A percentile compares a stretch with the other conserved stretches of the same genome.
These are phyloP conservation scores for Chlamydomonas sphaeroides DNA, from an alignment of 139 green algal genomes.

Conservation along the genomic window DNA sequence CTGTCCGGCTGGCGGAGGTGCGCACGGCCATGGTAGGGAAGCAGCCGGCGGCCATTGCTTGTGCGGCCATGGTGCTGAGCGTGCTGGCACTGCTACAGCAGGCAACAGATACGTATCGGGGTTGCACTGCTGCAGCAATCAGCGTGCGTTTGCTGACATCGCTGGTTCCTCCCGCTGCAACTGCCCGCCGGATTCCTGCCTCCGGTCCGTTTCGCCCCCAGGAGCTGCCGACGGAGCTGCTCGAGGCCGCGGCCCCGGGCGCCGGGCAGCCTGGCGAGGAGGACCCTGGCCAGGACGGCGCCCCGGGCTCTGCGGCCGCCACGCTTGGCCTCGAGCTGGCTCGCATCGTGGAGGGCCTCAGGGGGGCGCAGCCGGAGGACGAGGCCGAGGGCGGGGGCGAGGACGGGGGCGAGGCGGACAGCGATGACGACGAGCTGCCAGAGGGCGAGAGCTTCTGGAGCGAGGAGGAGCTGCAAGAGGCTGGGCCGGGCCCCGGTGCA, in stretches of 20 bases:
- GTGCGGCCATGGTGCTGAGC: too few relatives aligned
- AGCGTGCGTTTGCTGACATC: too few relatives aligned
- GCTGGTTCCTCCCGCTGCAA: not conserved
- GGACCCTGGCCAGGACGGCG: too few relatives aligned
- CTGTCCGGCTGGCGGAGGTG: slow-evolving; percentile 17
- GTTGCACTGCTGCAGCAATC: not conserved
- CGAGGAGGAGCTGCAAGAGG: not conserved
- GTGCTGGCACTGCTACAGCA: too few relatives aligned
- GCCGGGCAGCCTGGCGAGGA: not conserved
- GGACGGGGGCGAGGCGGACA: not conserved
- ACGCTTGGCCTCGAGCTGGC: slow-evolving; percentile 18
- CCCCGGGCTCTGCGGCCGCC: slow-evolving; percentile 9
- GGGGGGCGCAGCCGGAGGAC: not conserved
- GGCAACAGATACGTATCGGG: too few relatives aligned
- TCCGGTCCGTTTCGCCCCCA: not conserved
- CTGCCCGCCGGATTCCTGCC: not conserved
- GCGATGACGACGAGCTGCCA: slow-evolving; percentile 28
- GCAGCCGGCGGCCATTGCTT: too few relatives aligned
- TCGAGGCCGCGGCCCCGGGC: not conserved
- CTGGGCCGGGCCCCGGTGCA: not conserved
- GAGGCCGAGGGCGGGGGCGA: not conserved
- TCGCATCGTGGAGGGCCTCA: slow-evolving; percentile 15
- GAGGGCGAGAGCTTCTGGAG: not conserved
- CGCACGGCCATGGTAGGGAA: not conserved
- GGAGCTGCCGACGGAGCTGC: not conserved